Evolutionary conservation across 768 basidiomycete species (phyloP).

Genomic region (Mycena maculata): DNA sequence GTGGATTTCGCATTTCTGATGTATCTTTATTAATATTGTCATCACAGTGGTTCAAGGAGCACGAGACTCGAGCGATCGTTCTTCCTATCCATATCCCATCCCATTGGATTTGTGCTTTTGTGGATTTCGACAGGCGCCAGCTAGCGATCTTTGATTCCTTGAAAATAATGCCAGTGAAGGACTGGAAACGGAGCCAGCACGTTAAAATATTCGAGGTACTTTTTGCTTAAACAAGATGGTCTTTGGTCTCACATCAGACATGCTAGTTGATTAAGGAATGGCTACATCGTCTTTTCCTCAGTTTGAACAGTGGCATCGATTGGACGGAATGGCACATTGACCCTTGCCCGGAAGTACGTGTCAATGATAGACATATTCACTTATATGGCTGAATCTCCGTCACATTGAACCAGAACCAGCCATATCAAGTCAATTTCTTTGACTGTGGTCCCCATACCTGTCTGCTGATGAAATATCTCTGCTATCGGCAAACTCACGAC

Average conservation of each 20-base stretch:
- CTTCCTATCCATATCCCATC: background rate
- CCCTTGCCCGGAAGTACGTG: slow-evolving; percentile 2
- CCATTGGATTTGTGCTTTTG: slow-evolving; percentile 14
- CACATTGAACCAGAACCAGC: background rate
- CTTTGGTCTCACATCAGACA: background rate
- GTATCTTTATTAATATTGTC: background rate
- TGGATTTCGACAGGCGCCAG: background rate
- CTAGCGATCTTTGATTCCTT: background rate
- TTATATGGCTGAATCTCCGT: background rate
- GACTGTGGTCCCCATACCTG: background rate
- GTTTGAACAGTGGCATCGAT: background rate
- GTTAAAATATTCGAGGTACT: background rate
- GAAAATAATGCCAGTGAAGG: background rate
- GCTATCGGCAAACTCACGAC: background rate
- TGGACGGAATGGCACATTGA: slow-evolving; percentile 5
- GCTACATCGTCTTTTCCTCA: slow-evolving; percentile 3
- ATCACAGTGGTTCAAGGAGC: slow-evolving; percentile 6
- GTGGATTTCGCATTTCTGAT: background rate
- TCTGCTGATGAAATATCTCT: background rate
- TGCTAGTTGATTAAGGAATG: slow-evolving; percentile 2
- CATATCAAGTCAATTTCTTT: background rate
- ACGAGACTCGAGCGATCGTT: slow-evolving; percentile 2
- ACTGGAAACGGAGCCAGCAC: background rate
- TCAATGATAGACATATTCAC: background rate
- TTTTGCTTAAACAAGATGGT: no score